Base-by-base conservation (phyloP, 805 yeast species). In the Wickerhamomyces hampshirensis region DNA sequence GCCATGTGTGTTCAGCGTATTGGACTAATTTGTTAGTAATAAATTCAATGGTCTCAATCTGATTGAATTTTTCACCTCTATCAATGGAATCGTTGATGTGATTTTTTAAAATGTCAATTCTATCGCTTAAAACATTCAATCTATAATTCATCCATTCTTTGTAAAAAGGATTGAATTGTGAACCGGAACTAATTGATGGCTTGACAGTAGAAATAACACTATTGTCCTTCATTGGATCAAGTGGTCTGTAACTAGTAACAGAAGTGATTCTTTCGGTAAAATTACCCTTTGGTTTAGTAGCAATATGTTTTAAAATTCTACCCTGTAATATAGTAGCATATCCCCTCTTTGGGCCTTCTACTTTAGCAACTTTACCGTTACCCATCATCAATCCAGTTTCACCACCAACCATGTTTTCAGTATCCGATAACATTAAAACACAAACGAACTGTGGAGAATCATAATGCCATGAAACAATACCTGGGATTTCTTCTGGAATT, bases 391-490 rank as follows among this genome's bases (percentile, higher is more conserved):
- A 61, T 18, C 69, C 60, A 4, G 79, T 73, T 48, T 74, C 80
- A 29, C 80, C 80, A 15, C 80, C 80, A 49, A 68, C 60, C 80
- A 75, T 74, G 29, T 61, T 55, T 4, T 66, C 43, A 10, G 81
- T 75, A 47, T 74, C 80, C 19, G 75, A 67, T 21, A 75, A 50
- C 82, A 75, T 75, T 38, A 75, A 62, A 12, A 75, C 81, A 54
- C 80, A 75, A 12, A 75, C 80, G 50, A 73, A 73, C 4, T 80
- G 80, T 35, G 71, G 74, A 14, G 75, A 66, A 49, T 75, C 82
- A 35, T 61, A 51, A 59, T 75, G 81, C 82, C 82, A 75, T 27
- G 73, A 73, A 24, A 74, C 77, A 26, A 73, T 65, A n/a, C 76
- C 78, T 11, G 75, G 75, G 33, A 71, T 61, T 5, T 33, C 32